phyloP scores from a whole-genome alignment of 73 alveolate genomes.

The Diophrys sp. region DNA sequence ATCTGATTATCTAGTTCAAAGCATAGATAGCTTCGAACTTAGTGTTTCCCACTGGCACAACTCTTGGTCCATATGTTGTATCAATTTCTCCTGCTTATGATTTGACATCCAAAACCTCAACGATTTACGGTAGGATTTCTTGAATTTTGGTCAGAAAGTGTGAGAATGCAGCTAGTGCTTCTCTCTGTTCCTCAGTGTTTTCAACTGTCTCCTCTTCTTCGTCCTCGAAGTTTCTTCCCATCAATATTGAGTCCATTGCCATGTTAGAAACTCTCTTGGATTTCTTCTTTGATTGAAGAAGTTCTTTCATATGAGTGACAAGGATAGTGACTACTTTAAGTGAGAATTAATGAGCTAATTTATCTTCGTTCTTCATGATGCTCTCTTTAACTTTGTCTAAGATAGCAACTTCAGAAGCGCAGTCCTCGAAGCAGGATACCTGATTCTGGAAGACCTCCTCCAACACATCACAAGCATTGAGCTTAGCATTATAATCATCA shows the following conservation, averaged over 20 bases:
- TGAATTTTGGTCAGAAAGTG: not conserved
- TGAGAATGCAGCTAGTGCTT: not conserved
- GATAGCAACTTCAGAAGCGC: not conserved
- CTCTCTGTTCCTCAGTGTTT: not conserved
- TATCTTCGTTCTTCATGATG: not conserved
- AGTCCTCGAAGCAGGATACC: not conserved
- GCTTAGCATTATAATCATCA: not conserved
- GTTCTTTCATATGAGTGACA: not conserved
- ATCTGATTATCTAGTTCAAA: not conserved
- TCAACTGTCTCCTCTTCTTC: not conserved
- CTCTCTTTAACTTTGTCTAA: not conserved
- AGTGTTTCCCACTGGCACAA: not conserved
- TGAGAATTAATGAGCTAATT: not conserved
- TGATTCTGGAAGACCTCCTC: not conserved
- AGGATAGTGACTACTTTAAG: not conserved
- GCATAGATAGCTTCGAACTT: not conserved
- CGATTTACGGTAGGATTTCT: not conserved
- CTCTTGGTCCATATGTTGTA: not conserved
- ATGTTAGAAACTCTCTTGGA: too few species aligned
- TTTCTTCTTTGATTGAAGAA: not conserved
- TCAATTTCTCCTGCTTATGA: not conserved
- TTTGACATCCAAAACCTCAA: not conserved
- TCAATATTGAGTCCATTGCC: not conserved
- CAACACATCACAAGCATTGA: not conserved
- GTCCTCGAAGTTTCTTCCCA: not conserved